phyloP scores from a whole-genome alignment of 176 grass and related monocot genomes.

The Musa beccarii region DNA sequence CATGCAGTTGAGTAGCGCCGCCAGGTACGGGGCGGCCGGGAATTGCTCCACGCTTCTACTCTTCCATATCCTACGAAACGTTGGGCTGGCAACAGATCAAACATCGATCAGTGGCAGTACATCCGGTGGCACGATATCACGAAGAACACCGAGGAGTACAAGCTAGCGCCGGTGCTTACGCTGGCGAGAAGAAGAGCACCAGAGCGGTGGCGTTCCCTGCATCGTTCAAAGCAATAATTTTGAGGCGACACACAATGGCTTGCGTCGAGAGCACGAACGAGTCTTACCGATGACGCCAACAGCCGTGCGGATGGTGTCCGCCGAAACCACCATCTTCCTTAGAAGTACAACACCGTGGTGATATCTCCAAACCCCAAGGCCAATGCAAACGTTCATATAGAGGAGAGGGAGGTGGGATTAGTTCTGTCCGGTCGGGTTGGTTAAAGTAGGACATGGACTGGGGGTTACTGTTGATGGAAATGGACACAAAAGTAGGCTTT shows the following conservation, averaged over 20 bases:
- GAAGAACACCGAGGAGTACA: neutral
- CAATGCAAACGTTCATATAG: too few relatives aligned
- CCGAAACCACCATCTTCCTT: neutral
- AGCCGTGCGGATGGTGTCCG: neutral
- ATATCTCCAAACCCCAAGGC: too few relatives aligned
- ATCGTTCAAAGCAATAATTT: neutral
- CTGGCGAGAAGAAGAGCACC: conserved; percentile 74
- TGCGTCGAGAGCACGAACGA: too few relatives aligned
- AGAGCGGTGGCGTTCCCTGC: conserved; percentile 83
- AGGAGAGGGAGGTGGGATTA: too few relatives aligned
- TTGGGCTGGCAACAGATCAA: conserved; percentile 37
- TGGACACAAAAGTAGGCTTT: too few relatives aligned
- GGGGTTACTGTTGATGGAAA: too few relatives aligned
- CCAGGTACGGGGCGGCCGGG: conserved; percentile 72
- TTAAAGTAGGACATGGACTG: too few relatives aligned
- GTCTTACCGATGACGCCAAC: neutral
- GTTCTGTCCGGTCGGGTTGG: too few relatives aligned
- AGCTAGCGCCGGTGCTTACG: conserved; percentile 36
- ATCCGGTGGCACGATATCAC: too few relatives aligned
- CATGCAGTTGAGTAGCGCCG: conserved; percentile 95
- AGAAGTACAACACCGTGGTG: neutral
- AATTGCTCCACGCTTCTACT: conserved; percentile 76
- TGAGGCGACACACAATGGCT: neutral
- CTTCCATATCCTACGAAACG: conserved; percentile 74
- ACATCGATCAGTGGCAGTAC: neutral